phyloP scores from a whole-genome alignment of 116 monocot genomes.

The Cymodocea nodosa region DNA sequence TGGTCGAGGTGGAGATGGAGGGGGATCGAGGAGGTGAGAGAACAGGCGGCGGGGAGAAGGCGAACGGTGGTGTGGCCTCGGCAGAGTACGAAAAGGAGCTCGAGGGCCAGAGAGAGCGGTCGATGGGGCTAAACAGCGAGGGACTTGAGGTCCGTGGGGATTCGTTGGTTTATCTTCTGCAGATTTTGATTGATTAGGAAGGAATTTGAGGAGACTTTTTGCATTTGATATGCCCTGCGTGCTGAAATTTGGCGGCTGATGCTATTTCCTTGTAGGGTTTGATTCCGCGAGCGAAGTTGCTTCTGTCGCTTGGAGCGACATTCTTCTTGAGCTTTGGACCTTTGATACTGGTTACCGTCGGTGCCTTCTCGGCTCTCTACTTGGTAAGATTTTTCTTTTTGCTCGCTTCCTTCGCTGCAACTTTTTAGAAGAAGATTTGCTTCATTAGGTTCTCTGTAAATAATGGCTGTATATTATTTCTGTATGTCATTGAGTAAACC shows the following conservation, averaged over 20 bases:
- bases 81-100: conserved; percentile 38
- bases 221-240: not conserved
- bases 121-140: conserved; percentile 86
- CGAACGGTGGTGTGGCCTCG: conserved; percentile 39
- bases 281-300: conserved; percentile 75
- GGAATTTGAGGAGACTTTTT: not conserved
- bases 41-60: conserved; percentile 16
- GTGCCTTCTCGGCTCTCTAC: conserved; percentile 49
- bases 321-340: conserved; percentile 86
- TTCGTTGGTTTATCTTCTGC: not conserved
- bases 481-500: too few relatives aligned
- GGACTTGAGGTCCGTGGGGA: conserved; percentile 62
- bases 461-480: not conserved
- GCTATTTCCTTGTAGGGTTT: conserved; percentile 38
- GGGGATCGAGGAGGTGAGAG: conserved; percentile 4
- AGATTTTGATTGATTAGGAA: not conserved
- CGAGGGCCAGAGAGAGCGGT: conserved; percentile 39
- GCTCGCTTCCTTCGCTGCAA: not conserved
- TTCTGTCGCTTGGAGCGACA: conserved; percentile 74
- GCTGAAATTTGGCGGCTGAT: not conserved
- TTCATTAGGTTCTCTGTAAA: too few relatives aligned
- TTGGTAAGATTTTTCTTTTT: conserved; percentile 30
- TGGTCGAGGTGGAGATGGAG: conserved; percentile 16
- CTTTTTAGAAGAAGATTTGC: not conserved
- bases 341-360: conserved; percentile 49